Base-by-base conservation (phyloP, 1,284 basidiomycete genomes). In the Sporisorium reilianum region DNA sequence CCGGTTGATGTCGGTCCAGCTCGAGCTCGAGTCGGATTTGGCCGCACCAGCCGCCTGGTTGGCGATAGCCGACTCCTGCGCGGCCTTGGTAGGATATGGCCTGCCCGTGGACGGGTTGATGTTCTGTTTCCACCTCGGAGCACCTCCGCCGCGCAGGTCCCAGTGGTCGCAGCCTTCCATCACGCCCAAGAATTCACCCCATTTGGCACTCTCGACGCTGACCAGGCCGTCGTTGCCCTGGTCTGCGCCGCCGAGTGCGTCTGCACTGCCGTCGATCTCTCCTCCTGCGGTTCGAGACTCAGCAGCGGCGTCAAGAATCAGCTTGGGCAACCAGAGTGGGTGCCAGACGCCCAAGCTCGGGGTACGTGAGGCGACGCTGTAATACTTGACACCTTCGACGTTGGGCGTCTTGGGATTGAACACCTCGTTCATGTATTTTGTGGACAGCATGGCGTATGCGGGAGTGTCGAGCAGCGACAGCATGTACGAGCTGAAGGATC, bases 171-270 rank as follows among this genome's bases (percentile, higher is more conserved):
- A 92, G 3, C 91, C 92, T 72, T 97, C 93, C 82, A 99, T 88
- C 22, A 91, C 90, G 5, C 96, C 96, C 18, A 99, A 86, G 85
- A 94, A 83, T 51, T 75, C 65, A 38, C 83, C 82, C 82, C 82
- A 84, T 40, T 75, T 78, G 6, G 80, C 81, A 53, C 72, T 79
- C 60, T 77, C 69, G n/a, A 99, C 89, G 12, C 91, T 92, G 20
- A 99, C 96, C 16, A 99, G 87, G 0, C 95, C 95, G 82, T 99
- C 97, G 84, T 98, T 97, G 2, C 96, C 96, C 89, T 92, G 92
- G 75, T 91, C 87, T 32, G 82, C 75, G 12, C 80, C 78, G 23
- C 85, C 84, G 0, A 87, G 85, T 11, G 85, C 80, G 18, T 84
- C 80, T 7, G 85, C 84, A 22, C 75, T 78, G 22, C 82, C 83